These are phyloP conservation scores for Cyanidioschyzon merolae DNA, from an alignment of 23 red algal genomes.

Conservation along the genomic window DNA sequence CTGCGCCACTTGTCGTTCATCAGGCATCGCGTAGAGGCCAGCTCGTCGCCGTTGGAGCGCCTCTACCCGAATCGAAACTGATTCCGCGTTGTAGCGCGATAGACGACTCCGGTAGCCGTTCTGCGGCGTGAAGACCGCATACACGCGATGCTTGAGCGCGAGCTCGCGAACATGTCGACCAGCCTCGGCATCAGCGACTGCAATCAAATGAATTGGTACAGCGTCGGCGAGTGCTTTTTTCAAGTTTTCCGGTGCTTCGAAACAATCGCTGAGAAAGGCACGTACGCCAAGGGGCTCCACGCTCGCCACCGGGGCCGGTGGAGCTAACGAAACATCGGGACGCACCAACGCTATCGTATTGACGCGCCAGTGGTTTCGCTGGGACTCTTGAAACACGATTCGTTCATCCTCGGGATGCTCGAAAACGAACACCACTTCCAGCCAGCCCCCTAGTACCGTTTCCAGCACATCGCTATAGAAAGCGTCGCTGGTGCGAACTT, in stretches of 20 bases:
- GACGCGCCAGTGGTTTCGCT: conserved; percentile 13
- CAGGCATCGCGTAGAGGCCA: background rate
- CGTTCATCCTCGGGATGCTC: conserved; percentile 19
- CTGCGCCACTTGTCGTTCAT: background rate
- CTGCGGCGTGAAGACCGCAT: background rate
- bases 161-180: conserved; percentile 4
- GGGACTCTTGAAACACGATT: conserved; percentile 20
- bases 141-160: background rate
- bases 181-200: background rate
- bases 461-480: conserved; percentile 25
- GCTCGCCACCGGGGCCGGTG: background rate
- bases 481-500: conserved; percentile 9
- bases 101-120: conserved; percentile 10
- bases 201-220: background rate
- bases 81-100: background rate
- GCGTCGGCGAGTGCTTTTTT: conserved; percentile 21
- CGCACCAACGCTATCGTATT: conserved; percentile 1
- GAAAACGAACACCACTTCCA: conserved; percentile 22
- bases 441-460: conserved; percentile 14
- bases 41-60: background rate
- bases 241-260: conserved; percentile 27
- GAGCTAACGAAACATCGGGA: background rate
- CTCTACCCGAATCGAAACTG: background rate
- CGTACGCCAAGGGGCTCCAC: conserved; percentile 9
- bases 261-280: conserved; percentile 17